Evolutionary conservation across 2,329 filamentous ascomycete genomes (phyloP).

Genomic region (Xylariaceae sp.): DNA sequence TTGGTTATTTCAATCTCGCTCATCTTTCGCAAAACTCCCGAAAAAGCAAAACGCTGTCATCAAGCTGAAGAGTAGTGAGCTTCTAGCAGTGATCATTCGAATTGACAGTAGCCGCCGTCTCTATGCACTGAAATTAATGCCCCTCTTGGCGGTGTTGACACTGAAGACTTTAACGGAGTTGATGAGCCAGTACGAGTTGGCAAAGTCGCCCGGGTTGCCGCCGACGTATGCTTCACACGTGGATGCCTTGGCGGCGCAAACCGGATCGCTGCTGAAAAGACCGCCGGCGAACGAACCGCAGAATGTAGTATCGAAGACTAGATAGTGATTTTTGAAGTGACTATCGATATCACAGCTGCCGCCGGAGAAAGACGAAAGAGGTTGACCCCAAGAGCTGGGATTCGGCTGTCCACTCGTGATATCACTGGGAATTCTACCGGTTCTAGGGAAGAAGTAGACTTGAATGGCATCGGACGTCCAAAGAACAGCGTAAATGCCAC

Average conservation of each 20-base stretch:
- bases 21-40: background rate
- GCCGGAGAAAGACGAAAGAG: slow-evolving; percentile 61
- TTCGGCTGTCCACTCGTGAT: slow-evolving; percentile 55
- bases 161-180: slow-evolving; percentile 62
- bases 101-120: slow-evolving; percentile 1
- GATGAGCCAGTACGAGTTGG: slow-evolving; percentile 71
- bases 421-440: slow-evolving; percentile 54
- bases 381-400: slow-evolving; percentile 62
- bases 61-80: background rate
- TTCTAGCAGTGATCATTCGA: slow-evolving; percentile 3
- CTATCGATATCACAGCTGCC: slow-evolving; percentile 64
- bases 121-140: slow-evolving; percentile 22
- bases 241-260: slow-evolving; percentile 54
- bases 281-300: slow-evolving; percentile 82
- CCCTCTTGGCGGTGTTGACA: slow-evolving; percentile 12
- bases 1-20: background rate
- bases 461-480: slow-evolving; percentile 69
- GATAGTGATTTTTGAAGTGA: slow-evolving; percentile 66
- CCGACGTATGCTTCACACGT: slow-evolving; percentile 70
- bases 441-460: slow-evolving; percentile 76
- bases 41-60: slow-evolving; percentile 4
- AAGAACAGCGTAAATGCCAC: slow-evolving; percentile 68
- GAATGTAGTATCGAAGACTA: slow-evolving; percentile 78
- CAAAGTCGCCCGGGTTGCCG: slow-evolving; percentile 63
- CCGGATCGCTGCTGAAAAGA: slow-evolving; percentile 54